These are phyloP conservation scores for Fermentozyma sake DNA, from an alignment of 1,139 yeast genomes.

Conservation along the genomic window DNA sequence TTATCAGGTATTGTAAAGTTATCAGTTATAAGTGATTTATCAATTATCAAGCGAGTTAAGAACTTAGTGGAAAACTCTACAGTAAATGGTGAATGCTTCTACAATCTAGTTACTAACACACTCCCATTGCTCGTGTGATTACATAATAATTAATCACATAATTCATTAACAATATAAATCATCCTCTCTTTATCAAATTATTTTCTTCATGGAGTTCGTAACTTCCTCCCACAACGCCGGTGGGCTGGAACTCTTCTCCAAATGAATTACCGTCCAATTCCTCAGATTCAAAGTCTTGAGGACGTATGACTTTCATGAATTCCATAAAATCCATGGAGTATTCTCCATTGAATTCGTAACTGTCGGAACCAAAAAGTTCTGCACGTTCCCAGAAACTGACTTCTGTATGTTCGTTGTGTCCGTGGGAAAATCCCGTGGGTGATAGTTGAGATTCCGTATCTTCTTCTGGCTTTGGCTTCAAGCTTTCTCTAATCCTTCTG, in stretches of 20 bases:
- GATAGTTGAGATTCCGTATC: constrained; percentile 21
- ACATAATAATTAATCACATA: not conserved
- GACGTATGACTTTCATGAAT: constrained; percentile 38
- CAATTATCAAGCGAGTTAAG: too few species aligned
- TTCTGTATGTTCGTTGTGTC: constrained; percentile 10
- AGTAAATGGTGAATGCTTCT: too few species aligned
- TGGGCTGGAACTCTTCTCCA: constrained; percentile 6
- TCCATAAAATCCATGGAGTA: constrained; percentile 45
- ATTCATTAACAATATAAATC: constrained; percentile 1
- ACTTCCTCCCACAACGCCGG: constrained; percentile 11
- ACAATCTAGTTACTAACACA: too few species aligned
- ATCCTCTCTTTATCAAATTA: constrained; percentile 6
- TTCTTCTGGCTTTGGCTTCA: constrained; percentile 3
- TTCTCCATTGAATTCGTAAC: constrained; percentile 51
- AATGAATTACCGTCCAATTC: constrained; percentile 6
- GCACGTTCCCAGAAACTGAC: constrained; percentile 22
- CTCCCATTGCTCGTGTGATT: not conserved
- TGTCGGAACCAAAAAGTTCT: constrained; percentile 49
- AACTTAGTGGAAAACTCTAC: too few species aligned
- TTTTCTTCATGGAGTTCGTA: constrained; percentile 15
- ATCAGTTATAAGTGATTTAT: too few species aligned
- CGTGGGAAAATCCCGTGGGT: too few species aligned
- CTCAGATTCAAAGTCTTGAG: constrained; percentile 35
- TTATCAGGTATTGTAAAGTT: too few species aligned
- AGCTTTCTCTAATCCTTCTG: constrained; percentile 26